These are phyloP conservation scores for Bombardia bombarda DNA, from an alignment of 495 filamentous ascomycete genomes.

Conservation along the genomic window DNA sequence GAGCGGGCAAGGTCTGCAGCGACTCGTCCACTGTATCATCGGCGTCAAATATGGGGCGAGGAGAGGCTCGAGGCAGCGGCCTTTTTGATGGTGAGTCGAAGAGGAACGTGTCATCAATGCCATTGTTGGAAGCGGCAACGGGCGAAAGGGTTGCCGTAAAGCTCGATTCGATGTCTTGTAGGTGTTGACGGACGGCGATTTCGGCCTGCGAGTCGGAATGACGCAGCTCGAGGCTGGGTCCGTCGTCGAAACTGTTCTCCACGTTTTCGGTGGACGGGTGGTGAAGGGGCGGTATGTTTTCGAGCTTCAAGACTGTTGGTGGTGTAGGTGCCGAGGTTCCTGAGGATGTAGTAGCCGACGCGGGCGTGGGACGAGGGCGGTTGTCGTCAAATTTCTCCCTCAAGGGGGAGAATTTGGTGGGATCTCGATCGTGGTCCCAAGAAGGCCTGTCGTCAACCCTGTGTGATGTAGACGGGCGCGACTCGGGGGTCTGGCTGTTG, in stretches of 20 bases:
- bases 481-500: slow-evolving; percentile 9
- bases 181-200: slow-evolving; percentile 42
- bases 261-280: slow-evolving; percentile 12
- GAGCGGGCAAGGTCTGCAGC: slow-evolving; percentile 13
- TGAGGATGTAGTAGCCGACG: slow-evolving; percentile 2
- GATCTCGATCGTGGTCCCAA: not conserved
- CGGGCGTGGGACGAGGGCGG: slow-evolving; percentile 7
- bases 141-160: slow-evolving; percentile 56
- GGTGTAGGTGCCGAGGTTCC: not conserved
- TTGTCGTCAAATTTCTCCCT: slow-evolving; percentile 6
- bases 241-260: slow-evolving; percentile 37
- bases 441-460: not conserved
- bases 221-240: slow-evolving; percentile 29
- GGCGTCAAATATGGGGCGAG: slow-evolving; percentile 5
- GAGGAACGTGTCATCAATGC: slow-evolving; percentile 56
- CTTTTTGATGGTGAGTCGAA: slow-evolving; percentile 44
- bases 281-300: slow-evolving; percentile 20
- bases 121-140: slow-evolving; percentile 30
- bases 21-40: slow-evolving; percentile 14
- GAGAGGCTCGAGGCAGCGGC: slow-evolving; percentile 1
- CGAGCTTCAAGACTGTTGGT: slow-evolving; percentile 6
- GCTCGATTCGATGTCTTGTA: slow-evolving; percentile 85
- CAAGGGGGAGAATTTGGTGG: not conserved
- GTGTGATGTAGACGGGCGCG: slow-evolving; percentile 16
- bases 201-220: slow-evolving; percentile 37